These are phyloP conservation scores for Termitomyces sp. DNA, from an alignment of 768 basidiomycete genomes.

Conservation along the genomic window DNA sequence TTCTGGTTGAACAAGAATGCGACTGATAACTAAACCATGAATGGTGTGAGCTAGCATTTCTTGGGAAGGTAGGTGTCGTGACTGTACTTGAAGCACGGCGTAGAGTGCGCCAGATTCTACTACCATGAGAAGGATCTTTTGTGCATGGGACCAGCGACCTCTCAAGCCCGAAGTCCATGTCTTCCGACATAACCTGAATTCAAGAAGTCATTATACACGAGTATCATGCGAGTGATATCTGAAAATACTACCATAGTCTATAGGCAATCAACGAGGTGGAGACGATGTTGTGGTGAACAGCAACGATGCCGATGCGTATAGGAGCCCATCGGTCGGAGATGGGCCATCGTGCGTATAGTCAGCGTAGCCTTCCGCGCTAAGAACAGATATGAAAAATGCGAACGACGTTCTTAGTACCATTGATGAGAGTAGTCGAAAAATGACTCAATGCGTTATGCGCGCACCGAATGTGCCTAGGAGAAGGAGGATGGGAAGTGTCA, in stretches of 20 bases:
- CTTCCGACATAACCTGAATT: not conserved
- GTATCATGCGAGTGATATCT: not conserved
- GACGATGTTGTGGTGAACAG: not conserved
- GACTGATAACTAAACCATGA: not conserved
- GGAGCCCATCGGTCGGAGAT: not conserved
- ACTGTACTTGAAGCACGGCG: slow-evolving; percentile 1
- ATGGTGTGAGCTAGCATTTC: not conserved
- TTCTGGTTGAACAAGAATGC: slow-evolving; percentile 3
- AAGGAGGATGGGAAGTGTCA: not conserved
- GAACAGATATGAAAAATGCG: slow-evolving; percentile 1
- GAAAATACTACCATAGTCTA: slow-evolving; percentile 3
- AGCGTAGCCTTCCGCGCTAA: not conserved
- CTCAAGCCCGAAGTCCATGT: not conserved
- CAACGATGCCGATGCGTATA: slow-evolving; percentile 1
- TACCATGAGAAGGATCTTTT: slow-evolving; percentile 2
- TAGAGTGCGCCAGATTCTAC: slow-evolving; percentile 6
- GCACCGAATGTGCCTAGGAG: not conserved
- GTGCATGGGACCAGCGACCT: slow-evolving; percentile 5
- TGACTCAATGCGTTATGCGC: not conserved
- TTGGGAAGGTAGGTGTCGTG: not conserved
- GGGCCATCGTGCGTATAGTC: not conserved
- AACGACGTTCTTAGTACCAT: not conserved
- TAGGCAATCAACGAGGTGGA: slow-evolving; percentile 3
- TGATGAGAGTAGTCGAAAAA: not conserved
- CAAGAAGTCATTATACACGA: not conserved